A percentile compares a stretch with the other conserved stretches of the same genome.
Evolutionary conservation across 495 filamentous ascomycete species (phyloP).

Genomic region (Talaromyces proteolyticus): DNA sequence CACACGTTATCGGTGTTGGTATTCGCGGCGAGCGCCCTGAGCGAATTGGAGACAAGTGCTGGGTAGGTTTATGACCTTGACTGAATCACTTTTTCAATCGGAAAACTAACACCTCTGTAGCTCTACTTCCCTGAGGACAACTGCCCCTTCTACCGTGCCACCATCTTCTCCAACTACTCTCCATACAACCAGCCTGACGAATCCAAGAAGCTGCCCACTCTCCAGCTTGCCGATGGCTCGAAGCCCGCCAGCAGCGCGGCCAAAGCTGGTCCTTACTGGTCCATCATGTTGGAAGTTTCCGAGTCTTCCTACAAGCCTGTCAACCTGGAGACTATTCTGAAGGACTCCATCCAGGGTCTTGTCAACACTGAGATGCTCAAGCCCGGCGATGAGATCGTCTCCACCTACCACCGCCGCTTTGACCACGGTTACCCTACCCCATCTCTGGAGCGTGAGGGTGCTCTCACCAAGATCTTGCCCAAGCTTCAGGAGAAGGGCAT

Average conservation of each 20-base stretch:
- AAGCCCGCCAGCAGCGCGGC: conserved; percentile 62
- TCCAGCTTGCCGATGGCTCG: conserved; percentile 78
- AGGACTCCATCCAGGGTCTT: conserved; percentile 90
- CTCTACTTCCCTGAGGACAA: conserved; percentile 99
- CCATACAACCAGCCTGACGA: conserved; percentile 91
- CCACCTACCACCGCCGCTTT: conserved; percentile 97
- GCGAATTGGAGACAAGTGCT: conserved; percentile 99
- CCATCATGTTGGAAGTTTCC: conserved; percentile 98
- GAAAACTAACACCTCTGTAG: too few relatives aligned
- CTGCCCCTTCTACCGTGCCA: conserved; percentile 99
- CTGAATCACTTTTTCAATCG: neutral
- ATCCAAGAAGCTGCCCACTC: conserved; percentile 78
- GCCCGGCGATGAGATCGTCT: conserved; percentile 89
- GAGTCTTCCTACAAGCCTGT: conserved; percentile 95
- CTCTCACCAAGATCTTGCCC: conserved; percentile 86
- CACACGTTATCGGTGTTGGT: conserved; percentile 95
- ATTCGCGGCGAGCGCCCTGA: conserved; percentile 89
- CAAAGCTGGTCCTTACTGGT: conserved; percentile 94
- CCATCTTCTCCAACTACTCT: conserved; percentile 99
- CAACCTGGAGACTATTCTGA: conserved; percentile 72
- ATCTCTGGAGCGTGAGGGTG: conserved; percentile 88
- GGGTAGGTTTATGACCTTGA: conserved; percentile 48
- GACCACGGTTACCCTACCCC: conserved; percentile 99
- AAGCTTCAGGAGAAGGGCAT: conserved; percentile 88
- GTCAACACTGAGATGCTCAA: conserved; percentile 96